Conservation (phyloP, 257 asterid species). For the Rubia yunnanensis region DNA sequence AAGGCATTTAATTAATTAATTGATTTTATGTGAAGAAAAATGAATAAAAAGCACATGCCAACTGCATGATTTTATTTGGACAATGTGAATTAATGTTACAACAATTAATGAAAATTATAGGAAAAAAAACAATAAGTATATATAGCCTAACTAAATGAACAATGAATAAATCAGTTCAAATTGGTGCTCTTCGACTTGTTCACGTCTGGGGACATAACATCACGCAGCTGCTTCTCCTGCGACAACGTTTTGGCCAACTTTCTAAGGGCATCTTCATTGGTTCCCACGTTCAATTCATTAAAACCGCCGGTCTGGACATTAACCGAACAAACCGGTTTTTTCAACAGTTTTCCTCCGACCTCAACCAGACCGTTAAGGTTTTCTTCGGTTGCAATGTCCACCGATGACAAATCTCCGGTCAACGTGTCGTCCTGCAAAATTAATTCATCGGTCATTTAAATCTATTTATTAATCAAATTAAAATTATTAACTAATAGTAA, state of each 20-base stretch:
- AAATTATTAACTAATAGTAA: no score
- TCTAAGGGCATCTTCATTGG: constrained; percentile 30
- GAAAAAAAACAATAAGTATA: no score
- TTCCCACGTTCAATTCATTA: constrained; percentile 21
- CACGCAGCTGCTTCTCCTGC: constrained; percentile 12
- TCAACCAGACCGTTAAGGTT: constrained; percentile 30
- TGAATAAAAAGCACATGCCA: no score
- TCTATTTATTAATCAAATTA: neutral
- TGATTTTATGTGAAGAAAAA: no score
- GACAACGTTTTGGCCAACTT: constrained; percentile 16
- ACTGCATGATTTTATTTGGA: no score
- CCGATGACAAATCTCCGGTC: constrained; percentile 25
- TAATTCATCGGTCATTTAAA: neutral
- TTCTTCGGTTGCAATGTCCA: constrained; percentile 34
- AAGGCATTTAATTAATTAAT: no score
- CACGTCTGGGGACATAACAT: neutral
- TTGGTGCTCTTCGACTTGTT: neutral
- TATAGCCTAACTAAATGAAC: no score
- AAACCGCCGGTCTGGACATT: constrained; percentile 26
- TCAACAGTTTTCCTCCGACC: constrained; percentile 27
- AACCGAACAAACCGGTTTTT: constrained; percentile 36
- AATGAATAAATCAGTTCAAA: neutral
- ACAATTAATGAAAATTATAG: no score
- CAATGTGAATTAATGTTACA: no score
- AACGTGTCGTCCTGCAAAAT: constrained; percentile 27